These are phyloP conservation scores for Beauveria sp. DNA, from an alignment of 2,329 filamentous ascomycete species.

Conservation along the genomic window DNA sequence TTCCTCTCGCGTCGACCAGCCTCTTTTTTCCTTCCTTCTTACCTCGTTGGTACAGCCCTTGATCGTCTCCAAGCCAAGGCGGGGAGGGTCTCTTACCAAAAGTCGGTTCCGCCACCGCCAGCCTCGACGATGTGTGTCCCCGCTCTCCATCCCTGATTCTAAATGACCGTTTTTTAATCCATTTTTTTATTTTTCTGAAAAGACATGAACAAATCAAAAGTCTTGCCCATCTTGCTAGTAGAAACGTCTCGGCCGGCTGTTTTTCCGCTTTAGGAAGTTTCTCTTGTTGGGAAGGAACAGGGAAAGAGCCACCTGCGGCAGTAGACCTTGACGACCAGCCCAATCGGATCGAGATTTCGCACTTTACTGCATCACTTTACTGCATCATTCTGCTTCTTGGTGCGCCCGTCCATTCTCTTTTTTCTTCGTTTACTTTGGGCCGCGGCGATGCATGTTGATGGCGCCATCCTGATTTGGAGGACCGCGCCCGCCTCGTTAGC, in stretches of 20 bases:
- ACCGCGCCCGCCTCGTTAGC: neutral
- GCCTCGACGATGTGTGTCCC: neutral
- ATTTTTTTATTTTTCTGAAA: neutral
- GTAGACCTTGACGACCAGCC: neutral
- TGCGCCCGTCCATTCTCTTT: neutral
- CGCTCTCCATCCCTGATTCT: neutral
- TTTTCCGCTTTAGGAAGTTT: slow-evolving; percentile 2
- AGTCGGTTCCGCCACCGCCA: neutral
- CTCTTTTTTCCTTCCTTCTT: neutral
- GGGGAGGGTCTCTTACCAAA: neutral
- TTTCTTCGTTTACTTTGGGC: neutral
- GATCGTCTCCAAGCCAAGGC: neutral
- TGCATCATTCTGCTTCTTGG: too few species aligned
- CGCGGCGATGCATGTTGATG: neutral
- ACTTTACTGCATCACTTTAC: too few species aligned
- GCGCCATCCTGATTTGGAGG: neutral
- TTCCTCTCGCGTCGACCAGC: neutral
- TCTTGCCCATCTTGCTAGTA: neutral
- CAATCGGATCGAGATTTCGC: neutral
- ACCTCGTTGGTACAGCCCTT: neutral
- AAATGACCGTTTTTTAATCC: neutral
- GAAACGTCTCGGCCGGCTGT: neutral
- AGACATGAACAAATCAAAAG: neutral
- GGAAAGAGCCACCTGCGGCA: neutral
- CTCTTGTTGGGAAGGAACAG: neutral